phyloP scores from a whole-genome alignment of 495 filamentous ascomycete genomes.

The Podospora comata region DNA sequence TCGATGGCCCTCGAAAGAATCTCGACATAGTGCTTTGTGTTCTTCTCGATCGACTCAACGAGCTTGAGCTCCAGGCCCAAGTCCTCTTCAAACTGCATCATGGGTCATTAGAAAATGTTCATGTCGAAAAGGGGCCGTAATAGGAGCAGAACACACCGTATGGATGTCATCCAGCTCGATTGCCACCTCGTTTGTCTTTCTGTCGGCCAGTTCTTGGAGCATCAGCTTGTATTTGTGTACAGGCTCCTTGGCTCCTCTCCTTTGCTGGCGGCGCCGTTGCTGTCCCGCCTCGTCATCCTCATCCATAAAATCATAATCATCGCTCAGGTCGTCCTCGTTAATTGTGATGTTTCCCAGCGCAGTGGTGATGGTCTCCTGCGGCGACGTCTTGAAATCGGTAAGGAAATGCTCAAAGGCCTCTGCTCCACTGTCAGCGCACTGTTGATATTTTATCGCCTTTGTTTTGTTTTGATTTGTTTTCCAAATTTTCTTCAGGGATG shows the following conservation, averaged over 20 bases:
- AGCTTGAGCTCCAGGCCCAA: constrained; percentile 69
- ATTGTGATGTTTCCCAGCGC: constrained; percentile 82
- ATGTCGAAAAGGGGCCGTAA: background rate
- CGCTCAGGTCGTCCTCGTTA: constrained; percentile 81
- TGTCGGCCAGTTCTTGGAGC: constrained; percentile 82
- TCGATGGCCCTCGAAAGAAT: constrained; percentile 86
- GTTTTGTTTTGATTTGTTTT: background rate
- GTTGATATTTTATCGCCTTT: constrained; percentile 2
- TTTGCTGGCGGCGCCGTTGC: constrained; percentile 44
- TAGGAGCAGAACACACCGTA: constrained; percentile 49
- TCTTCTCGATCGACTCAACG: constrained; percentile 78
- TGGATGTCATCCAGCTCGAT: constrained; percentile 89
- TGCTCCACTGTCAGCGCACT: constrained; percentile 30
- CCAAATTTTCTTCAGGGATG: constrained; percentile 1
- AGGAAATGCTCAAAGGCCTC: constrained; percentile 87
- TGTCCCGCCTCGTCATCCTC: constrained; percentile 64
- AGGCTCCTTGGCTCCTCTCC: constrained; percentile 39
- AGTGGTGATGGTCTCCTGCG: constrained; percentile 67
- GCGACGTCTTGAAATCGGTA: constrained; percentile 78
- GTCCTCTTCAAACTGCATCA: constrained; percentile 65
- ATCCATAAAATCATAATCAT: constrained; percentile 95
- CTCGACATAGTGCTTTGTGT: constrained; percentile 94
- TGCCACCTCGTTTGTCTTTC: constrained; percentile 66
- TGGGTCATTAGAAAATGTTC: background rate
- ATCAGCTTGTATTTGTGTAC: constrained; percentile 85